Evolutionary conservation across 2,329 filamentous ascomycete species (phyloP).

Genomic region (Fusarium coffeatum): DNA sequence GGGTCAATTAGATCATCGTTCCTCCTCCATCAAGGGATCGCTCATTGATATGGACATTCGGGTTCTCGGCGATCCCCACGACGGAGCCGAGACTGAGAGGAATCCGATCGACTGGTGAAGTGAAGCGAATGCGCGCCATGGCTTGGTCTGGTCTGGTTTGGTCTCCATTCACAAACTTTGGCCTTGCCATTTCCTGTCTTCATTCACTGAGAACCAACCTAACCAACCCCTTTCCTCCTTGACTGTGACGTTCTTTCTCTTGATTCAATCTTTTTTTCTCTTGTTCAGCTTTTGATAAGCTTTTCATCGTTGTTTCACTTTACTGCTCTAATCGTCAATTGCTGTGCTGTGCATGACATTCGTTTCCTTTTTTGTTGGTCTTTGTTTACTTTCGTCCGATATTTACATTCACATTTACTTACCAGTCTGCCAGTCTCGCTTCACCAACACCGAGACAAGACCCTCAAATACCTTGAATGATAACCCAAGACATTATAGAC

Average conservation of each 20-base stretch:
- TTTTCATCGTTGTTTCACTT: neutral
- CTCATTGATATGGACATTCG: slow-evolving; percentile 9
- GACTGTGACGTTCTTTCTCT: slow-evolving; percentile 16
- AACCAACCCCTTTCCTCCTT: slow-evolving; percentile 29
- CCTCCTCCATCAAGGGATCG: slow-evolving; percentile 24
- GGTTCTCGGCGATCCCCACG: slow-evolving; percentile 39
- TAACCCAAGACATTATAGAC: slow-evolving; percentile 35
- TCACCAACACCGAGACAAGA: slow-evolving; percentile 17
- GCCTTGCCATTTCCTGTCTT: slow-evolving; percentile 8
- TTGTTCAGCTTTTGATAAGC: slow-evolving; percentile 7
- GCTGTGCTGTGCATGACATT: slow-evolving; percentile 7
- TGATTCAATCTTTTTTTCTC: slow-evolving; percentile 11
- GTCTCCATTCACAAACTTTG: slow-evolving; percentile 30
- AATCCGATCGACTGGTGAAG: slow-evolving; percentile 36
- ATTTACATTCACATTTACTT: neutral
- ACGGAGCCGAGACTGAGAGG: slow-evolving; percentile 6
- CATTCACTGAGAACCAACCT: slow-evolving; percentile 28
- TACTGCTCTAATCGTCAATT: neutral
- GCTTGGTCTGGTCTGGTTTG: slow-evolving; percentile 6
- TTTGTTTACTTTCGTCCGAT: slow-evolving; percentile 34
- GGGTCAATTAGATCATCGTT: slow-evolving; percentile 29
- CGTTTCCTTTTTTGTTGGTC: slow-evolving; percentile 6
- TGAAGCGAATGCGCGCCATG: slow-evolving; percentile 33
- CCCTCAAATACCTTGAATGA: slow-evolving; percentile 1
- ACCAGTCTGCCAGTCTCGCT: slow-evolving; percentile 10